Conservation (phyloP, 1,284 basidiomycete species). For the Naganishia cerealis region DNA sequence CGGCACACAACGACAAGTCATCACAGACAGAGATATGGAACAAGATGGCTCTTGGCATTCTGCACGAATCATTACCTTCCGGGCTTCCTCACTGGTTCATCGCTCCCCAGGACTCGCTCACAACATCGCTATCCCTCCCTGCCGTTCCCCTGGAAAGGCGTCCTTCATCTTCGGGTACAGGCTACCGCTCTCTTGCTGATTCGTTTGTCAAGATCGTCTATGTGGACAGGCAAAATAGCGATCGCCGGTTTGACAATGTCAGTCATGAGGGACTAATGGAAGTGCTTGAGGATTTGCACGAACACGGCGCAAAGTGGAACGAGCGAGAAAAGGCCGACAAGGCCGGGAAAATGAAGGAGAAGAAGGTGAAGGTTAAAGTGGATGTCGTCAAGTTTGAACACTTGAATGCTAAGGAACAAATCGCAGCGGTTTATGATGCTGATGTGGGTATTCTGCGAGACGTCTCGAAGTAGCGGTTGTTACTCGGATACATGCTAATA, state of each 20-base stretch:
- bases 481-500: neutral
- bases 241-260: conserved; percentile 34
- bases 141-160: conserved; percentile 5
- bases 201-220: conserved; percentile 39
- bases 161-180: conserved; percentile 8
- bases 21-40: conserved; percentile 37
- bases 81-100: conserved; percentile 37
- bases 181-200: conserved; percentile 19
- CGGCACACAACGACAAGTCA: conserved; percentile 40
- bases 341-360: conserved; percentile 11
- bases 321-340: neutral
- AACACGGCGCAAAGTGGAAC: conserved; percentile 11
- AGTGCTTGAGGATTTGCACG: conserved; percentile 12
- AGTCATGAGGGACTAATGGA: conserved; percentile 29
- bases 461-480: neutral
- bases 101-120: conserved; percentile 32
- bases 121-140: neutral
- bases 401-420: conserved; percentile 28
- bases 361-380: conserved; percentile 27
- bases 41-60: conserved; percentile 42
- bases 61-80: conserved; percentile 35
- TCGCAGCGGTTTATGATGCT: conserved; percentile 28
- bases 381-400: conserved; percentile 28
- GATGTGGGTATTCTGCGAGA: conserved; percentile 21
- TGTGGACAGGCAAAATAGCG: conserved; percentile 41